Percentiles rank a stretch among this genome's conserved stretches.
Conservation (phyloP, 495 filamentous ascomycete genomes). For the Hypoxylon fuscum region DNA sequence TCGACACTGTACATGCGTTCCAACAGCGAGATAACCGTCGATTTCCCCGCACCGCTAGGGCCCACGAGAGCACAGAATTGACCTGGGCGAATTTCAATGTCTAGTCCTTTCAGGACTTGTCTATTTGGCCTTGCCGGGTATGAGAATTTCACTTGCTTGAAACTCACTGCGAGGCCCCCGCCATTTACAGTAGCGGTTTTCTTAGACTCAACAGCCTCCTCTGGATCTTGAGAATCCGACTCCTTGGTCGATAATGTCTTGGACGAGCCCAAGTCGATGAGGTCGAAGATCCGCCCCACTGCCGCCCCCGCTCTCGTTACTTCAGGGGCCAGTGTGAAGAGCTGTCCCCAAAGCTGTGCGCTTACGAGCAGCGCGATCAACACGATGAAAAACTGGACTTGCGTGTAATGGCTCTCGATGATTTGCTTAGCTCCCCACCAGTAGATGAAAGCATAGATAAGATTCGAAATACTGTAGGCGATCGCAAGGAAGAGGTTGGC, state of each 20-base stretch:
- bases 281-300: constrained; percentile 56
- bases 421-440: constrained; percentile 72
- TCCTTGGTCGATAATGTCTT: constrained; percentile 26
- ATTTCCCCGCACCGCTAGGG: constrained; percentile 69
- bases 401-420: constrained; percentile 62
- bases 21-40: constrained; percentile 66
- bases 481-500: constrained; percentile 64
- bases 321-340: constrained; percentile 71
- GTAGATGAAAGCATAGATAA: constrained; percentile 72
- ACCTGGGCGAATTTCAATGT: constrained; percentile 63
- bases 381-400: constrained; percentile 73
- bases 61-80: constrained; percentile 70
- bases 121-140: constrained; percentile 68
- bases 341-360: constrained; percentile 70
- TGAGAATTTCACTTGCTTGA: constrained; percentile 64
- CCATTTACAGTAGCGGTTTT: constrained; percentile 21
- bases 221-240: constrained; percentile 26
- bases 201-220: constrained; percentile 37
- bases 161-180: constrained; percentile 57
- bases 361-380: constrained; percentile 68
- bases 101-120: constrained; percentile 62
- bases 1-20: constrained; percentile 63
- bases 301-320: constrained; percentile 64
- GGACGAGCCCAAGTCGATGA: constrained; percentile 56
- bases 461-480: constrained; percentile 60